Evolutionary conservation across 1,284 basidiomycete genomes (phyloP).

Genomic region (Apiotrichum mycotoxinovorans): DNA sequence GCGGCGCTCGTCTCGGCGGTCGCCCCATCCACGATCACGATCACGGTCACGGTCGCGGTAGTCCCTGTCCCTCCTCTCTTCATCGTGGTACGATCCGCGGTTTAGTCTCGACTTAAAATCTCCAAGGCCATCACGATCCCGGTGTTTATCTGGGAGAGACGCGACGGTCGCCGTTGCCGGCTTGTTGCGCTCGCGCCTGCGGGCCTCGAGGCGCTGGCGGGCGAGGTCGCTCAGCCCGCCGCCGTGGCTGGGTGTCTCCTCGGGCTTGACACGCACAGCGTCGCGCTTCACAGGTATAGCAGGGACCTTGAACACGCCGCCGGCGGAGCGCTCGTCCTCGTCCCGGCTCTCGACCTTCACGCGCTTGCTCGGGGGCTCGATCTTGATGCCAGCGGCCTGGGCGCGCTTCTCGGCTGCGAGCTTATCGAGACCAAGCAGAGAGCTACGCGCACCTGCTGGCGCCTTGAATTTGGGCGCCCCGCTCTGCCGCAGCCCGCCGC

Average conservation of each 20-base stretch:
- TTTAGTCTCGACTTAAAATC: slow-evolving; percentile 48
- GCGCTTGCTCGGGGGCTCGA: slow-evolving; percentile 59
- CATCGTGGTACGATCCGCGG: slow-evolving; percentile 55
- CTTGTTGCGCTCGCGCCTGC: slow-evolving; percentile 64
- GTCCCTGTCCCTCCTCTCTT: slow-evolving; percentile 17
- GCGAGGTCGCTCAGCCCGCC: slow-evolving; percentile 77
- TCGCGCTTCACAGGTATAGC: slow-evolving; percentile 57
- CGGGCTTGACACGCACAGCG: slow-evolving; percentile 67
- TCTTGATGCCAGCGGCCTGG: slow-evolving; percentile 54
- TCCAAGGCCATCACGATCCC: slow-evolving; percentile 32
- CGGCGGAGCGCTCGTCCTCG: slow-evolving; percentile 36
- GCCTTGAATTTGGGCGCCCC: slow-evolving; percentile 72
- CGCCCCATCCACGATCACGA: slow-evolving; percentile 13
- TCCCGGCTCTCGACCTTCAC: slow-evolving; percentile 58
- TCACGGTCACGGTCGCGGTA: slow-evolving; percentile 13
- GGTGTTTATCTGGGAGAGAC: slow-evolving; percentile 20
- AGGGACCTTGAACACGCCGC: slow-evolving; percentile 81
- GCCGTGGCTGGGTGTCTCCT: slow-evolving; percentile 90
- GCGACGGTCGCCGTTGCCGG: slow-evolving; percentile 32
- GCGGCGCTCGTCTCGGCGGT: slow-evolving; percentile 16
- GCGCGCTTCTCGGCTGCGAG: slow-evolving; percentile 81
- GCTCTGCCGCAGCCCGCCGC: slow-evolving; percentile 68
- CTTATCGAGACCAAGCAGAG: slow-evolving; percentile 77
- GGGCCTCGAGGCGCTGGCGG: slow-evolving; percentile 68
- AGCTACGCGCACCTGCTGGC: slow-evolving; percentile 67